Evolutionary conservation across 371 early-diverging fungal genomes (phyloP), one percentile per base, ranked within the genome.

Genomic region (Circinella minor): DNA sequence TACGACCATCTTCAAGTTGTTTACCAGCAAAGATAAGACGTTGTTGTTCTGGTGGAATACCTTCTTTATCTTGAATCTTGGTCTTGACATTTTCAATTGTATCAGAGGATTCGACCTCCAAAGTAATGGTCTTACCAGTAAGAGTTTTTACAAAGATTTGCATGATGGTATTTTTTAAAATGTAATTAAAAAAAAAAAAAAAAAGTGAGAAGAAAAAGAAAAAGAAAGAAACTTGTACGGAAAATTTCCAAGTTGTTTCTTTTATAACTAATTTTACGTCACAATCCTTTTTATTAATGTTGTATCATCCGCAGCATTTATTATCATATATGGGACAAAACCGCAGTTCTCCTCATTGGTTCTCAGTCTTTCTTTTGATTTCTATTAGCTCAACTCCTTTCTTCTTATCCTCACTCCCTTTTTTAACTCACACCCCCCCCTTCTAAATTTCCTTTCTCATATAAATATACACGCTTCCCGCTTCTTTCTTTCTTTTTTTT

Each of bases 21-120:
- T 94, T 93, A 61, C 93, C 94, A 65, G 92, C 93, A 75, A 94
- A 93, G 67, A 94, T 93, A 37, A 95, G 80, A 74, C 92, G 87
- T 77, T 95, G 94, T 81, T 94, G 94, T 75, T 94, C 93, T 65
- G 93, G 92, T 67, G 94, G 93, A 61, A 91, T 91, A 63, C 96
- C 96, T 82, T 99, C 98, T 91, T 98, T 98, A 85, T 96, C 96
- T 82, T 96, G 96, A 72, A 96, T 96, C 88, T 95, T 96, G 65
- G 74, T 67, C 88, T 96, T 96, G 76, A 96, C 95, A 74, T 94
- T 92, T 51, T 94, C 94, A 75, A 96, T 96, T 64, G 92, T 89
- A 77, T 96, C 96, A 20, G 87, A 84, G 9, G 90, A 85, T 80
- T 96, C 95, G 57, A 97, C 96, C 80, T 97, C 96, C 59, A 97